Evolutionary conservation across 2,329 filamentous ascomycete species (phyloP).

Genomic region (Xylariales sp.): DNA sequence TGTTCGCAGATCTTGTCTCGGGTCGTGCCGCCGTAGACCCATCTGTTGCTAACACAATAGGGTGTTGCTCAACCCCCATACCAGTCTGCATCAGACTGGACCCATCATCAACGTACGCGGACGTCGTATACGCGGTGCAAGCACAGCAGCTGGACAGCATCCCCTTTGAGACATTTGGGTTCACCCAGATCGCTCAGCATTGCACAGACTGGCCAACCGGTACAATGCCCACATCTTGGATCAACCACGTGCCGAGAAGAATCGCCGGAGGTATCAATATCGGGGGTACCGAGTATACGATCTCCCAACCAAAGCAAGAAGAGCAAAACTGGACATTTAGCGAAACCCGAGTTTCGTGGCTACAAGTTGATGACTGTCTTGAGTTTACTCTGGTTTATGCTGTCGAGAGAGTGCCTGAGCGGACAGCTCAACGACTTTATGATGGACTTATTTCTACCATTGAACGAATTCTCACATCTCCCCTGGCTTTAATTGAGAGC

Average conservation of each 20-base stretch:
- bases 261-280: constrained; percentile 2
- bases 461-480: constrained; percentile 1
- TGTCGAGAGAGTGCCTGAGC: background rate
- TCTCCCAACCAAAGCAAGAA: constrained; percentile 1
- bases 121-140: background rate
- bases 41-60: constrained; percentile 1
- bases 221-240: constrained; percentile 1
- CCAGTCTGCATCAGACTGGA: background rate
- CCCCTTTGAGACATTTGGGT: constrained; percentile 2
- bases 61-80: constrained; percentile 4
- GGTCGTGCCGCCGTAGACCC: constrained; percentile 2
- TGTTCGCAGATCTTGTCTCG: constrained; percentile 6
- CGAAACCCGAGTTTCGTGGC: constrained; percentile 2
- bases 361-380: background rate
- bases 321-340: constrained; percentile 5
- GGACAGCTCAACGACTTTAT: background rate
- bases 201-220: constrained; percentile 1
- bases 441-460: constrained; percentile 1
- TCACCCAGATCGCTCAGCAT: background rate
- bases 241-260: constrained; percentile 6
- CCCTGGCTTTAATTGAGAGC: background rate
- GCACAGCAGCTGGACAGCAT: constrained; percentile 2
- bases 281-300: background rate
- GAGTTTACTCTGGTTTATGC: constrained; percentile 4
- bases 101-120: background rate